Evolutionary conservation across 176 grass and related monocot species (phyloP).

Genomic region (Thalia dealbata): DNA sequence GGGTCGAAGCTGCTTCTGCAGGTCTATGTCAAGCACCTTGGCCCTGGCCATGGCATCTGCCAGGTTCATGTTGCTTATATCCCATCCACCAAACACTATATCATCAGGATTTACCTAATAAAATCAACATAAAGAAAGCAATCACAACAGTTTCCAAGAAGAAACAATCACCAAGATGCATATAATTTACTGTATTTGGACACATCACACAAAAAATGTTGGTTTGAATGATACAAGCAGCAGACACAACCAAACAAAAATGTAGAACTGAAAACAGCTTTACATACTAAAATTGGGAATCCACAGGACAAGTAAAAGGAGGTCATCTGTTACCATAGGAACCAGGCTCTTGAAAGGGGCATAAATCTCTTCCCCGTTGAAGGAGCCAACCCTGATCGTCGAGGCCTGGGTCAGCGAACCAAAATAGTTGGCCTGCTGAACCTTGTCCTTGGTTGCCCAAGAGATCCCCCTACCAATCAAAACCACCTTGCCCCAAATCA

Average conservation of each 20-base stretch:
- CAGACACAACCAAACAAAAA: not conserved
- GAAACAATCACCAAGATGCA: not conserved
- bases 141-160: not conserved
- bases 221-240: not conserved
- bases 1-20: conserved; percentile 93
- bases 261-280: no score
- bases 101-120: conserved; percentile 91
- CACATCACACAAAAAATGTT: not conserved
- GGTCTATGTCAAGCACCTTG: conserved; percentile 88
- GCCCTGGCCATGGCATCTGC: conserved; percentile 89
- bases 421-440: conserved; percentile 93
- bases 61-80: conserved; percentile 96
- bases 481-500: not conserved
- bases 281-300: not conserved
- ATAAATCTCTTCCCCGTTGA: conserved; percentile 88
- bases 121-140: not conserved
- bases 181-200: not conserved
- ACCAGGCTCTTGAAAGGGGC: conserved; percentile 94
- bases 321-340: conserved; percentile 55
- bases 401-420: conserved; percentile 96
- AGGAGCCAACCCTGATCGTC: conserved; percentile 76
- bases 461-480: conserved; percentile 64
- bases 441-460: conserved; percentile 92
- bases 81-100: conserved; percentile 86
- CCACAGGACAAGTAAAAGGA: not conserved